phyloP scores from a whole-genome alignment of 805 yeast species.

The Metschnikowia vanudenii region DNA sequence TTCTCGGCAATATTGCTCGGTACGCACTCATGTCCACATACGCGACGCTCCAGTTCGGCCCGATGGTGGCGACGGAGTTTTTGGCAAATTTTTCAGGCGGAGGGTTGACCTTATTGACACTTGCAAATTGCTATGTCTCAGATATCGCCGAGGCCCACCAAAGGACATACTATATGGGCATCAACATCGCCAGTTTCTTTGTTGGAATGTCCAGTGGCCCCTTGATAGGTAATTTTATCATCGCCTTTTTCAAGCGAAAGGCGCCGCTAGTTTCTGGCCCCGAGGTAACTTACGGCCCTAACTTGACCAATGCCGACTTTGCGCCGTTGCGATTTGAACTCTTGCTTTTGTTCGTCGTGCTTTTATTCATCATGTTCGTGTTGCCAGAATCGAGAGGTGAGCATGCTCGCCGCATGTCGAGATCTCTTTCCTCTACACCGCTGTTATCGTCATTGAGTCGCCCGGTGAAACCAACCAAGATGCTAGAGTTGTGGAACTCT shows the following conservation, averaged over 20 bases:
- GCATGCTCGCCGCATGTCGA: slow-evolving; percentile 52
- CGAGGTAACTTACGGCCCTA: slow-evolving; percentile 8
- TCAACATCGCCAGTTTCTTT: slow-evolving; percentile 56
- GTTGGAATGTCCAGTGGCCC: slow-evolving; percentile 69
- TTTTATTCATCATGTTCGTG: slow-evolving; percentile 28
- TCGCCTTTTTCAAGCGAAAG: slow-evolving; percentile 6
- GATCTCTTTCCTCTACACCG: slow-evolving; percentile 33
- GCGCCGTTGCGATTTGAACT: slow-evolving; percentile 34
- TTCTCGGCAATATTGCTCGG: slow-evolving; percentile 24
- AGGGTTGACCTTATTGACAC: slow-evolving; percentile 49
- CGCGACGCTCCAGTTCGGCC: slow-evolving; percentile 29
- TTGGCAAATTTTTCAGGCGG: slow-evolving; percentile 63
- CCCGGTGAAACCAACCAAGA: neutral
- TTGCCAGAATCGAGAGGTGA: slow-evolving; percentile 66
- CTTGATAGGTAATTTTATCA: slow-evolving; percentile 39
- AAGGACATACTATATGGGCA: slow-evolving; percentile 58
- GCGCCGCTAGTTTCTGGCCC: neutral
- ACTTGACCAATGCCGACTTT: slow-evolving; percentile 28
- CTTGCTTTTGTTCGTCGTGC: slow-evolving; percentile 32
- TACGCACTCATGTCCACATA: slow-evolving; percentile 28
- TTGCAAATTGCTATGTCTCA: slow-evolving; percentile 66
- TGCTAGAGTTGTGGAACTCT: neutral
- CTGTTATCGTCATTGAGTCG: slow-evolving; percentile 10
- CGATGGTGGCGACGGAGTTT: slow-evolving; percentile 44
- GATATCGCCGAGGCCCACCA: slow-evolving; percentile 67